These are phyloP conservation scores for Botrytis sinoallii DNA, from an alignment of 2,329 filamentous ascomycete genomes.

Conservation along the genomic window DNA sequence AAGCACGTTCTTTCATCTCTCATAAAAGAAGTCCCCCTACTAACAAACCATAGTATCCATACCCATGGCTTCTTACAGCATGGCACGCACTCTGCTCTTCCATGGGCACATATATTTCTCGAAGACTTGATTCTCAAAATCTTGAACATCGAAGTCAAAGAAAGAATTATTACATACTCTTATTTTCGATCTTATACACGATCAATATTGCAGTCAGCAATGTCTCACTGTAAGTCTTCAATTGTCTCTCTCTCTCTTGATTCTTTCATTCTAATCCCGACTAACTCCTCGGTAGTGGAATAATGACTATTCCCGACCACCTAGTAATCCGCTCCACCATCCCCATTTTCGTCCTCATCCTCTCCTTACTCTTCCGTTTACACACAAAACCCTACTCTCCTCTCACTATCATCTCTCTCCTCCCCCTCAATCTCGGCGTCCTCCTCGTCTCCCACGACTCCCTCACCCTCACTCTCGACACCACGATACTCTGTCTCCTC, in stretches of 20 bases:
- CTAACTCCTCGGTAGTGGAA: conserved; percentile 36
- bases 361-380: conserved; percentile 55
- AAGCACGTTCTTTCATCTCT: neutral
- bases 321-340: conserved; percentile 61
- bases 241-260: neutral
- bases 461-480: conserved; percentile 52
- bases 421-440: conserved; percentile 59
- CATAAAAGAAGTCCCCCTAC: neutral
- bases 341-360: conserved; percentile 59
- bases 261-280: neutral
- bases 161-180: conserved; percentile 52
- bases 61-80: conserved; percentile 59
- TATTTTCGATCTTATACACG: conserved; percentile 60
- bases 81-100: conserved; percentile 57
- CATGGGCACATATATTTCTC: conserved; percentile 52
- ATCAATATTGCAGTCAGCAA: conserved; percentile 64
- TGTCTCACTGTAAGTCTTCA: conserved; percentile 49
- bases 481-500: conserved; percentile 39
- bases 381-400: conserved; percentile 51
- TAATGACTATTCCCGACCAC: conserved; percentile 65
- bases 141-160: conserved; percentile 49
- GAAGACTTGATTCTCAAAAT: conserved; percentile 53
- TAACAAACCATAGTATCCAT: conserved; percentile 46
- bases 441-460: conserved; percentile 54
- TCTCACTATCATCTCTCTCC: conserved; percentile 56